Evolutionary conservation across 2,329 filamentous ascomycete species (phyloP).

Genomic region (Scedosporium minutisporum): DNA sequence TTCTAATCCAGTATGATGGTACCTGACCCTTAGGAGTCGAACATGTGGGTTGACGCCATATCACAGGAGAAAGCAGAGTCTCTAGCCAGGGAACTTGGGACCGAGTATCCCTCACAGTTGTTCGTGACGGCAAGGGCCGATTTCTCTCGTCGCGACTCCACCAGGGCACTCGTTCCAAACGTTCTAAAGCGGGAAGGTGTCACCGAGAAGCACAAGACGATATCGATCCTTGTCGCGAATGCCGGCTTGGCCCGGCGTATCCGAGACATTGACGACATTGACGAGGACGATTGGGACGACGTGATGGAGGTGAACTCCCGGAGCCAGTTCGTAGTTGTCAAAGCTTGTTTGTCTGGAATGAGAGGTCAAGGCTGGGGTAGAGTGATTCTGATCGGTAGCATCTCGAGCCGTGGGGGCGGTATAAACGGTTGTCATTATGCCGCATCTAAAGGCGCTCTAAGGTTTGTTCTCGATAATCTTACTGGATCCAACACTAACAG

Average conservation of each 20-base stretch:
- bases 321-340: constrained; percentile 24
- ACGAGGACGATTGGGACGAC: constrained; percentile 25
- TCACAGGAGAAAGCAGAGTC: not conserved
- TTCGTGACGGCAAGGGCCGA: constrained; percentile 19
- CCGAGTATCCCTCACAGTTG: constrained; percentile 16
- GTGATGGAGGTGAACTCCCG: constrained; percentile 24
- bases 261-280: constrained; percentile 21
- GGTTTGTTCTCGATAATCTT: not conserved
- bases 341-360: constrained; percentile 21
- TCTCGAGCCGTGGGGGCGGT: constrained; percentile 21
- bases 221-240: constrained; percentile 23
- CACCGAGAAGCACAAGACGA: constrained; percentile 15
- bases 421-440: constrained; percentile 26
- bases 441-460: constrained; percentile 20
- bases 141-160: constrained; percentile 16
- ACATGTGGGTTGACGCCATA: not conserved
- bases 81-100: not conserved
- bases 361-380: constrained; percentile 21
- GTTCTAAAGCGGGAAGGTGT: constrained; percentile 12
- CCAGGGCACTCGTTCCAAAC: constrained; percentile 14
- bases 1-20: constrained; percentile 18
- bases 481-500: not conserved
- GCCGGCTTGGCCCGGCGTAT: constrained; percentile 23
- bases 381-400: constrained; percentile 22
- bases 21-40: not conserved